Conservation (phyloP, 257 asterid species). For the Solanum paucissectum region DNA sequence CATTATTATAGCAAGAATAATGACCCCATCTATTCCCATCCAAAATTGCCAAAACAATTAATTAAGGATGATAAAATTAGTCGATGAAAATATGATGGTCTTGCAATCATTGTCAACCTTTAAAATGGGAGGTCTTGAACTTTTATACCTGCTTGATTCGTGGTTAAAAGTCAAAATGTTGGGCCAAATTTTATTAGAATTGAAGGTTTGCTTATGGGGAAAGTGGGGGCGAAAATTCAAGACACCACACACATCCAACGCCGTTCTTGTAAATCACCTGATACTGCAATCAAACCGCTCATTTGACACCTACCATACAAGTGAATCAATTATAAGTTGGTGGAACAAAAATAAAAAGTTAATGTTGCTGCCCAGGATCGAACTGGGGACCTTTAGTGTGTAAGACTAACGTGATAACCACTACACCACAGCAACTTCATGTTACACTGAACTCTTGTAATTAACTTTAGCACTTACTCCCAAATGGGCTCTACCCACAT, state of each 20-base stretch:
- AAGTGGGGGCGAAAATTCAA: not conserved
- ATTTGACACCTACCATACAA: too few relatives aligned
- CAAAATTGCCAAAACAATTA: not conserved
- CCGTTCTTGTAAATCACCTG: not conserved
- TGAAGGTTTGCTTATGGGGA: not conserved
- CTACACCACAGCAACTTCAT: conserved; percentile 43
- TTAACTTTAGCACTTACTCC: accelerated
- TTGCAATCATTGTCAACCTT: not conserved
- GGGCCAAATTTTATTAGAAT: not conserved
- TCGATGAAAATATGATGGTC: not conserved
- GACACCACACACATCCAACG: not conserved
- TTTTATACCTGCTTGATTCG: not conserved
- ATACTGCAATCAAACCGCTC: not conserved
- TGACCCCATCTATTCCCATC: not conserved
- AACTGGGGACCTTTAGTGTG: conserved; percentile 92
- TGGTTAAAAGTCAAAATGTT: not conserved
- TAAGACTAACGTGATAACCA: conserved; percentile 63
- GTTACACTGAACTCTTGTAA: accelerated
- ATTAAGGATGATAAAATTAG: not conserved
- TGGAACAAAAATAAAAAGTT: too few relatives aligned
- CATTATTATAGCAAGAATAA: not conserved
- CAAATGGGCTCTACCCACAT: not conserved
- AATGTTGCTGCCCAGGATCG: conserved; percentile 84
- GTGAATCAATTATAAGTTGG: too few relatives aligned
- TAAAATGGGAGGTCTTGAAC: not conserved